phyloP scores from a whole-genome alignment of 2,329 filamentous ascomycete species.

The Cytospora paraplurivora region DNA sequence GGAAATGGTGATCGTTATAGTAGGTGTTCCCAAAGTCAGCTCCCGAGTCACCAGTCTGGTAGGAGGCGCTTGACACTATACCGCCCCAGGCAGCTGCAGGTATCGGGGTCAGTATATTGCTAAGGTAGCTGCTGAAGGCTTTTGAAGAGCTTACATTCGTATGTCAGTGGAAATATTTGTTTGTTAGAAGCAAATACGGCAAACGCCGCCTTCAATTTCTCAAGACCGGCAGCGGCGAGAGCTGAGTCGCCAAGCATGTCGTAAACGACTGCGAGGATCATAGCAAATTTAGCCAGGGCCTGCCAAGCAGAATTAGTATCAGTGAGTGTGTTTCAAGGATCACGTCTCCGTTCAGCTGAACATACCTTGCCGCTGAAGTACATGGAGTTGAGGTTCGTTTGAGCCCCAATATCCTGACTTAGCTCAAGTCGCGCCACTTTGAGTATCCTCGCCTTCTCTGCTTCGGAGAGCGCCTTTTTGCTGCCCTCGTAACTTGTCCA shows the following conservation, averaged over 20 bases:
- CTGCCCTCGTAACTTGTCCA: constrained; percentile 64
- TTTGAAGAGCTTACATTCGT: constrained; percentile 51
- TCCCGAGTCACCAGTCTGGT: constrained; percentile 66
- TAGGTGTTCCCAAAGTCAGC: constrained; percentile 88
- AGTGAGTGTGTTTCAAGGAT: not conserved
- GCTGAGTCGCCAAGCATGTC: constrained; percentile 62
- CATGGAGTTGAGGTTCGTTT: constrained; percentile 80
- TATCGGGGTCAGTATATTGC: not conserved
- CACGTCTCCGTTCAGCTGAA: not conserved
- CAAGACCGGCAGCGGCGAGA: constrained; percentile 60
- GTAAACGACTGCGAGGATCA: constrained; percentile 65
- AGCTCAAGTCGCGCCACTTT: constrained; percentile 72
- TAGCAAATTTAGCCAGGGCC: constrained; percentile 76
- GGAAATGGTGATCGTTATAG: constrained; percentile 77
- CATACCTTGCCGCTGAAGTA: constrained; percentile 86
- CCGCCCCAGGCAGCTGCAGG: constrained; percentile 68
- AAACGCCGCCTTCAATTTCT: constrained; percentile 67
- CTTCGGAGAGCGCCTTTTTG: constrained; percentile 49
- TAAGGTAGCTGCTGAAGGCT: not conserved
- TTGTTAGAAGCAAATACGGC: constrained; percentile 66
- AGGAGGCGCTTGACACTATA: constrained; percentile 75
- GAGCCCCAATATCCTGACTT: constrained; percentile 70
- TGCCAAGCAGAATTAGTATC: constrained; percentile 34
- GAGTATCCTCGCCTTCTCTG: constrained; percentile 61
- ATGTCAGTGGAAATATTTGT: constrained; percentile 67